Conservation (phyloP, 1,284 basidiomycete genomes). For the Wallemia hederae region DNA sequence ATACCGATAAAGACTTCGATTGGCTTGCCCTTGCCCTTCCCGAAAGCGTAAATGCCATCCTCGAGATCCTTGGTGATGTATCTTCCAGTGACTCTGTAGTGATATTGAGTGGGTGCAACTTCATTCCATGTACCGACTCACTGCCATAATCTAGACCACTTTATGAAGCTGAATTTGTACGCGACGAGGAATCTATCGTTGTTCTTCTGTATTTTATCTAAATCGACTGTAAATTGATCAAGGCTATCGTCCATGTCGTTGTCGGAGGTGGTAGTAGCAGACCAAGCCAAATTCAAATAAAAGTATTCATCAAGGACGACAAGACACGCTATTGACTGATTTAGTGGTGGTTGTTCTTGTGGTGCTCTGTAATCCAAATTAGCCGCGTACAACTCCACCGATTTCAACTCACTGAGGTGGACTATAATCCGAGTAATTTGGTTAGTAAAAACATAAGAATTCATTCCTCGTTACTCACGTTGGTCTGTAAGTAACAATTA, state of each 20-base stretch:
- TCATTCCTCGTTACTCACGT: constrained; percentile 2
- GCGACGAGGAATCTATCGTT: too few species aligned
- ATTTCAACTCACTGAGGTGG: constrained; percentile 37
- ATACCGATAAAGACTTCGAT: background rate
- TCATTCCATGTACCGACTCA: background rate
- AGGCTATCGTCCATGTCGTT: too few species aligned
- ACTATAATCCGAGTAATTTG: constrained; percentile 19
- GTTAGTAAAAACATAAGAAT: constrained; percentile 1
- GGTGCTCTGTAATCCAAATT: constrained; percentile 28
- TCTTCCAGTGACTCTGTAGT: background rate
- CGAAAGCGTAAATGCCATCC: background rate
- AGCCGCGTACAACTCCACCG: background rate
- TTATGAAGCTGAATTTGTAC: background rate
- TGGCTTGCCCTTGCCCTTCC: background rate
- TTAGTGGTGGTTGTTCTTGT: constrained; percentile 58
- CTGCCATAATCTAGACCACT: background rate
- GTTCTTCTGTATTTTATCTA: too few species aligned
- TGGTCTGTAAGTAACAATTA: background rate
- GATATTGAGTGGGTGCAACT: background rate
- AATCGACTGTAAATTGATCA: too few species aligned
- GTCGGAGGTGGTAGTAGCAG: too few species aligned
- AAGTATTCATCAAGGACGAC: background rate
- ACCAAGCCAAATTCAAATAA: too few species aligned
- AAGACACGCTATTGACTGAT: background rate
- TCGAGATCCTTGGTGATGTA: background rate